These are phyloP conservation scores for Monilinia aucupariae DNA, from an alignment of 2,329 filamentous ascomycete species.

Conservation along the genomic window DNA sequence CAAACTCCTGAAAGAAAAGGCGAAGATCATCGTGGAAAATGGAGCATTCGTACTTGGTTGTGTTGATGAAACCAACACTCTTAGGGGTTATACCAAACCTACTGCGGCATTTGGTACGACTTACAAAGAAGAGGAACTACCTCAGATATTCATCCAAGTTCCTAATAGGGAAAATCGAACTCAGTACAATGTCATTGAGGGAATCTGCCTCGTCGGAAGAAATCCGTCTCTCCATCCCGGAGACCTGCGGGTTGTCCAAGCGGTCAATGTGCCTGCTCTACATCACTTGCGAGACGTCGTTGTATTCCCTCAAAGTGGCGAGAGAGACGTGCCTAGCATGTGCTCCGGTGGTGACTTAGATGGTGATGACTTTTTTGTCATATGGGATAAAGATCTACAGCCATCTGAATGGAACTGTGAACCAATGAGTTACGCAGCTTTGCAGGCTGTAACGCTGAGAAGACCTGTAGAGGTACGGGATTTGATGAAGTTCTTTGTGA, in stretches of 20 bases:
- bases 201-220: conserved; percentile 76
- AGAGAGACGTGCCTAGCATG: conserved; percentile 85
- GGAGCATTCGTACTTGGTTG: conserved; percentile 86
- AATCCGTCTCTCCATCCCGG: conserved; percentile 94
- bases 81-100: conserved; percentile 65
- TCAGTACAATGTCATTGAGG: conserved; percentile 60
- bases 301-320: conserved; percentile 77
- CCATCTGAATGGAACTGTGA: conserved; percentile 63
- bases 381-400: conserved; percentile 77
- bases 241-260: conserved; percentile 81
- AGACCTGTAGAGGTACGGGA: conserved; percentile 65
- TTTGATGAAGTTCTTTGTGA: conserved; percentile 79
- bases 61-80: conserved; percentile 72
- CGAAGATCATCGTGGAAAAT: conserved; percentile 72
- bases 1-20: conserved; percentile 88
- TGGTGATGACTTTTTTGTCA: conserved; percentile 90
- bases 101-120: conserved; percentile 36
- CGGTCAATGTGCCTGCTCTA: conserved; percentile 68
- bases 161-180: conserved; percentile 51
- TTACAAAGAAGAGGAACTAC: conserved; percentile 47
- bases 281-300: conserved; percentile 78
- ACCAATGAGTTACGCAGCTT: conserved; percentile 71
- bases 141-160: conserved; percentile 87
- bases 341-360: conserved; percentile 94
- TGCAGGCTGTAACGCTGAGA: conserved; percentile 50